Percentiles rank a stretch among this genome's conserved stretches.
Evolutionary conservation across 2,329 filamentous ascomycete species (phyloP).

Genomic region (Colletotrichum orchidophilum): DNA sequence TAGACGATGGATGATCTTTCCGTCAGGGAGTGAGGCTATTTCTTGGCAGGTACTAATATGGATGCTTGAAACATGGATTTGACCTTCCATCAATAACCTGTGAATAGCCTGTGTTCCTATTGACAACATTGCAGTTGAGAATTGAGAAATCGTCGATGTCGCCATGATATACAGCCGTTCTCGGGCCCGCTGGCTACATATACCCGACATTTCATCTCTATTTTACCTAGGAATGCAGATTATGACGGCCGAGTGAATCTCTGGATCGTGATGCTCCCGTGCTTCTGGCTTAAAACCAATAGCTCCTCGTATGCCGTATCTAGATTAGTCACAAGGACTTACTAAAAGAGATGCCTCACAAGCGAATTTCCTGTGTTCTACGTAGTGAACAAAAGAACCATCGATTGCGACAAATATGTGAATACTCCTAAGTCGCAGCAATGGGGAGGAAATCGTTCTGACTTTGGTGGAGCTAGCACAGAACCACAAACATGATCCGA

Average conservation of each 20-base stretch:
- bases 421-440: no score
- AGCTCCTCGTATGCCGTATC: not conserved
- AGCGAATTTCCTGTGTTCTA: not conserved
- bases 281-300: not conserved
- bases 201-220: not conserved
- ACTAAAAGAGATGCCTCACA: not conserved
- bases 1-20: not conserved
- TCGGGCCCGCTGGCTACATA: no score
- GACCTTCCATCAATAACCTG: not conserved
- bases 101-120: no score
- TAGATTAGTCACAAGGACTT: not conserved
- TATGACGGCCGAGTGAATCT: not conserved
- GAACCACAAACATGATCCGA: not conserved
- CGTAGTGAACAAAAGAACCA: no score
- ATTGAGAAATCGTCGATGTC: no score
- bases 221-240: not conserved
- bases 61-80: not conserved
- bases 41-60: not conserved
- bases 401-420: no score
- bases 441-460: not conserved
- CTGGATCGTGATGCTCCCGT: not conserved
- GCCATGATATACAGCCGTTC: no score
- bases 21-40: no score
- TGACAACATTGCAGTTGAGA: no score
- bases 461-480: not conserved